phyloP scores from a whole-genome alignment of 1,139 yeast genomes.

The Protomyces inundatus region DNA sequence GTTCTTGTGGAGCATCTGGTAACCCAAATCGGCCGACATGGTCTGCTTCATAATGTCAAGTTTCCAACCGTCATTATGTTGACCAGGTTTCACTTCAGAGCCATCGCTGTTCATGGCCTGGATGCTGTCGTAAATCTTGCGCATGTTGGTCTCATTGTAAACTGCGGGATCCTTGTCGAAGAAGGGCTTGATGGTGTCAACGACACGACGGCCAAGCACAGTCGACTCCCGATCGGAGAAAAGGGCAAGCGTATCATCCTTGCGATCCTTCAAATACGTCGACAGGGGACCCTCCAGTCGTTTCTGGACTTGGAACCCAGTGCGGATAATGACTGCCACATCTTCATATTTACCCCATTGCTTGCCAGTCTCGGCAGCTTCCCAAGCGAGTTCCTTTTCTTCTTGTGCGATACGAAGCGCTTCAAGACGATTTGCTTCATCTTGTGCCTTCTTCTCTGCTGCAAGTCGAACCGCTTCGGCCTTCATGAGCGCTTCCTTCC shows the following conservation, averaged over 20 bases:
- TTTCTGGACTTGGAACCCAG: slow-evolving; percentile 10
- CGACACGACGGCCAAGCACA: neutral
- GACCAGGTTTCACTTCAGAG: neutral
- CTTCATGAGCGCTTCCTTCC: neutral
- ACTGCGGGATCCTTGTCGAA: slow-evolving; percentile 12
- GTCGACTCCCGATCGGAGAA: slow-evolving; percentile 3
- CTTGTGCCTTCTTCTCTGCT: neutral
- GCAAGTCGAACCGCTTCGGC: neutral
- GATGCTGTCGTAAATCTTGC: neutral
- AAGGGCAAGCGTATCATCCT: neutral
- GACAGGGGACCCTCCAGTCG: slow-evolving; percentile 7
- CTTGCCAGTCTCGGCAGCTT: neutral
- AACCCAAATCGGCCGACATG: slow-evolving; percentile 14
- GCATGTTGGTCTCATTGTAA: neutral
- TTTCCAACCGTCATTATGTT: slow-evolving; percentile 14
- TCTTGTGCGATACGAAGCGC: neutral
- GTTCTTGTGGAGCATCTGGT: slow-evolving; percentile 6
- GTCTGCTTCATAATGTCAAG: slow-evolving; percentile 15
- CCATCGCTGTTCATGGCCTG: neutral
- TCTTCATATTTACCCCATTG: slow-evolving; percentile 2
- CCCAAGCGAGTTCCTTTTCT: neutral
- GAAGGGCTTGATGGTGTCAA: slow-evolving; percentile 7
- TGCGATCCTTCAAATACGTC: slow-evolving; percentile 2
- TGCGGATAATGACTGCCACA: slow-evolving; percentile 15
- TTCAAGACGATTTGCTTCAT: neutral